These are phyloP conservation scores for Begonia peltatifolia DNA, from an alignment of 306 rosid genomes.

Conservation along the genomic window DNA sequence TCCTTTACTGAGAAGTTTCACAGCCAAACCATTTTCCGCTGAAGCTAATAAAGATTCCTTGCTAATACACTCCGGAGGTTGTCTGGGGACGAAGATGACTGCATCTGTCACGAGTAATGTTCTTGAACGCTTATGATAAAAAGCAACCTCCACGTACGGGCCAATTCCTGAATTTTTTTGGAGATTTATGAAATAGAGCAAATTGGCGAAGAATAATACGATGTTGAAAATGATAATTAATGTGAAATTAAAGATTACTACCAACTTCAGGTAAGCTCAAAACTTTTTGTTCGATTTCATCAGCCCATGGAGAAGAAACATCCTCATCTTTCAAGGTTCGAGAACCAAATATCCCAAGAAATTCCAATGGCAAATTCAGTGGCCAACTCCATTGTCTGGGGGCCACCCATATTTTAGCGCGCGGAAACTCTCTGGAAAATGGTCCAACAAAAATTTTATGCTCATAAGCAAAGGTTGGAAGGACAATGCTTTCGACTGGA, in stretches of 20 bases:
- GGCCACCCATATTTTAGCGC: conserved; percentile 87
- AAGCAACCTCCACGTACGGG: conserved; percentile 93
- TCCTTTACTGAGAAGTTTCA: conserved; percentile 78
- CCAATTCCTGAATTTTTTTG: conserved; percentile 53
- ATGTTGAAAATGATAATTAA: no score
- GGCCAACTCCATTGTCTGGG: conserved; percentile 99
- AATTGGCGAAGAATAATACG: neutral
- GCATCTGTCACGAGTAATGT: conserved; percentile 88
- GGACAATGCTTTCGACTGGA: conserved; percentile 76
- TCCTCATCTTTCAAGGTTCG: conserved; percentile 59
- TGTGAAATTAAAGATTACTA: conserved; percentile 16
- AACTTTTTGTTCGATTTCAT: conserved; percentile 76
- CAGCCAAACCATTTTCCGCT: conserved; percentile 88
- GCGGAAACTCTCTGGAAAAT: conserved; percentile 81
- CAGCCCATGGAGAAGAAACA: conserved; percentile 66
- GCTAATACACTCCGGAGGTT: conserved; percentile 80
- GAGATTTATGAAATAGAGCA: no score
- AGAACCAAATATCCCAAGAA: conserved; percentile 77
- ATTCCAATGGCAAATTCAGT: conserved; percentile 74
- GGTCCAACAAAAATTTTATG: conserved; percentile 96
- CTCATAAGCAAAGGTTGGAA: conserved; percentile 92
- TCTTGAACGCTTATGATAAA: conserved; percentile 76
- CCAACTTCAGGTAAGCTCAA: conserved; percentile 98
- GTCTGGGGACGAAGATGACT: conserved; percentile 80
- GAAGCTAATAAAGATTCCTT: conserved; percentile 84